These are phyloP conservation scores for Aureobasidium subglaciale DNA, from an alignment of 2,329 filamentous ascomycete genomes.

Conservation along the genomic window DNA sequence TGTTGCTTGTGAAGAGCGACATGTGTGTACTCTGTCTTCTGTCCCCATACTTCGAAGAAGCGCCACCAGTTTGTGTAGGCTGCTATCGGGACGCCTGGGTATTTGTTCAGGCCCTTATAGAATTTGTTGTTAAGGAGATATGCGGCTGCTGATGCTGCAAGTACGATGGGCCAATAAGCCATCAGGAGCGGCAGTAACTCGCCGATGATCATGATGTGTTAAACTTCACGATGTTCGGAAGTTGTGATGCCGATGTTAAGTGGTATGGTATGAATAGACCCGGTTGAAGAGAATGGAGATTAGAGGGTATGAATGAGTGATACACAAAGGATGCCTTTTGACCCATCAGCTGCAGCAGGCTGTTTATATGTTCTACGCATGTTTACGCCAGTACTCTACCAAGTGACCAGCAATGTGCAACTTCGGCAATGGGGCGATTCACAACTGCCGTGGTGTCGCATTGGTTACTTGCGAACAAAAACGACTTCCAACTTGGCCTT, in stretches of 20 bases:
- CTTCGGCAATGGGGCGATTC: not conserved
- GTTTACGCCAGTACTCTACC: not conserved
- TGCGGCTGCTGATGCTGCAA: conserved; percentile 26
- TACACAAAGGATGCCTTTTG: not conserved
- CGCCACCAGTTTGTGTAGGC: conserved; percentile 68
- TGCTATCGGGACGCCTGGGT: conserved; percentile 65
- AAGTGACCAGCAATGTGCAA: not conserved
- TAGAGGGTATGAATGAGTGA: not conserved
- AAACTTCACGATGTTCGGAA: not conserved
- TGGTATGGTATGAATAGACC: not conserved
- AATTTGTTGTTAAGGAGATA: conserved; percentile 41
- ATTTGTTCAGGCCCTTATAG: conserved; percentile 56
- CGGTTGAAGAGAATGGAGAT: conserved; percentile 2
- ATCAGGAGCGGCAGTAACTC: conserved; percentile 24
- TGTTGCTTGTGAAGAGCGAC: conserved; percentile 61
- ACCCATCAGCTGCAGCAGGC: not conserved
- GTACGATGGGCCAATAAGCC: conserved; percentile 36
- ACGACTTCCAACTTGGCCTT: not conserved
- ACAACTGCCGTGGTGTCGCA: conserved; percentile 10
- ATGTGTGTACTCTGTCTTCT: conserved; percentile 61
- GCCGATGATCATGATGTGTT: conserved; percentile 26
- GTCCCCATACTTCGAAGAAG: conserved; percentile 59
- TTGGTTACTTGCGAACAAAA: not conserved
- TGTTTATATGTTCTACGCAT: conserved; percentile 9
- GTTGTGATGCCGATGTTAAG: not conserved